Conservation (phyloP, 2,329 filamentous ascomycete genomes). For the Monilinia fructigena region DNA sequence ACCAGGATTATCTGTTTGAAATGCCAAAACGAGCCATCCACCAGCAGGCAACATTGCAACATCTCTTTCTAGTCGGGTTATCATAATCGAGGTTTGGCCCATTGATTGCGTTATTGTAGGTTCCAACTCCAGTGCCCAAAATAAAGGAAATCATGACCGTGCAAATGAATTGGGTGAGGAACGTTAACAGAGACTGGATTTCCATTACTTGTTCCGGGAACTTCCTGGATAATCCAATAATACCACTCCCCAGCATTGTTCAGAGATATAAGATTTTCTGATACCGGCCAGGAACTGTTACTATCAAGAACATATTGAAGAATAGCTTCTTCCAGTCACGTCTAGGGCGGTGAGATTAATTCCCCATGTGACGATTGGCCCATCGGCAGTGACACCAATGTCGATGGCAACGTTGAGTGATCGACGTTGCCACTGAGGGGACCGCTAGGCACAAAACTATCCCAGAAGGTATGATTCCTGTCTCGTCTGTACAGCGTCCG, state of each 20-base stretch:
- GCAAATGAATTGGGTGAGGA: slow-evolving; percentile 47
- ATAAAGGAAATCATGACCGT: slow-evolving; percentile 47
- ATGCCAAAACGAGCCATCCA: slow-evolving; percentile 29
- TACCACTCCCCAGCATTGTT: slow-evolving; percentile 25
- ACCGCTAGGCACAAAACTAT: slow-evolving; percentile 19
- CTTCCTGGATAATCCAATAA: slow-evolving; percentile 28
- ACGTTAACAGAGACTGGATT: slow-evolving; percentile 10
- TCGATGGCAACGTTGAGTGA: slow-evolving; percentile 20
- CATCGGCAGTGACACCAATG: slow-evolving; percentile 17
- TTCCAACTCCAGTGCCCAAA: slow-evolving; percentile 37
- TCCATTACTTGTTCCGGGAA: slow-evolving; percentile 4
- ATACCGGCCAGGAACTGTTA: slow-evolving; percentile 28
- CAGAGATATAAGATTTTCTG: slow-evolving; percentile 25
- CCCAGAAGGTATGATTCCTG: slow-evolving; percentile 22
- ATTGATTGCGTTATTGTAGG: slow-evolving; percentile 18
- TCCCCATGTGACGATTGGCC: slow-evolving; percentile 26
- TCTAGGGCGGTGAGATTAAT: slow-evolving; percentile 35
- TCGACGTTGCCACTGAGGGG: slow-evolving; percentile 10
- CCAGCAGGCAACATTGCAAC: slow-evolving; percentile 45
- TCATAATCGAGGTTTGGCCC: slow-evolving; percentile 25
- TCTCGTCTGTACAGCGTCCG: slow-evolving; percentile 20
- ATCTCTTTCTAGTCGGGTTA: slow-evolving; percentile 52
- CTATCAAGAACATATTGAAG: slow-evolving; percentile 41
- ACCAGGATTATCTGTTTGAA: slow-evolving; percentile 42
- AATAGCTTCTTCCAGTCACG: slow-evolving; percentile 45